These are phyloP conservation scores for Metarhizium robertsii DNA, from an alignment of 2,329 filamentous ascomycete genomes.

Conservation along the genomic window DNA sequence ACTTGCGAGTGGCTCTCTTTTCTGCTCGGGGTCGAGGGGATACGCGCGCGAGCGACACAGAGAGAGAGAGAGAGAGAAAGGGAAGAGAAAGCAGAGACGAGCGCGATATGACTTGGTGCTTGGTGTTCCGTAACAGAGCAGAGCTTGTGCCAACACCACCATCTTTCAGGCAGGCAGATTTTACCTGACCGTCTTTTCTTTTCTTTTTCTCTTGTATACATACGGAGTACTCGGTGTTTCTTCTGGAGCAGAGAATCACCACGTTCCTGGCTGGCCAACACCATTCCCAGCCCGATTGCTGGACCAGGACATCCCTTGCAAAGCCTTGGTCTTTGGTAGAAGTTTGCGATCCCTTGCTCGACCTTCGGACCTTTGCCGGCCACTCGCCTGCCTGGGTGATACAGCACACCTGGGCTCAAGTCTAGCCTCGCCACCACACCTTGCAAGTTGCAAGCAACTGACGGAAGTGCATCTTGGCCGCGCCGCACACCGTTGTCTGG, in stretches of 20 bases:
- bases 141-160: background rate
- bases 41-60: background rate
- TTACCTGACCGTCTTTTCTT: background rate
- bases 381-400: background rate
- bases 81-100: background rate
- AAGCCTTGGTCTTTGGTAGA: background rate
- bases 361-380: slow-evolving; percentile 4
- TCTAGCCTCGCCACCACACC: slow-evolving; percentile 1
- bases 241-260: background rate
- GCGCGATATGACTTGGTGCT: background rate
- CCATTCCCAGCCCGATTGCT: background rate
- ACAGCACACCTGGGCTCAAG: background rate
- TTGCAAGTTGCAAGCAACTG: background rate
- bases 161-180: background rate
- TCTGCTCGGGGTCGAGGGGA: background rate
- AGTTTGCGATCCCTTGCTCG: background rate
- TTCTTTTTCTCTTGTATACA: background rate
- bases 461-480: slow-evolving; percentile 1
- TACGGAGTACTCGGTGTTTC: background rate
- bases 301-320: background rate
- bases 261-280: background rate
- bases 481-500: background rate
- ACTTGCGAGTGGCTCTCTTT: background rate
- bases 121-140: too few relatives aligned
- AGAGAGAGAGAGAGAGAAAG: background rate